Percentiles rank a stretch among this genome's conserved stretches.
Evolutionary conservation across 768 basidiomycete genomes (phyloP).

Genomic region (Panaeolus papilionaceus): DNA sequence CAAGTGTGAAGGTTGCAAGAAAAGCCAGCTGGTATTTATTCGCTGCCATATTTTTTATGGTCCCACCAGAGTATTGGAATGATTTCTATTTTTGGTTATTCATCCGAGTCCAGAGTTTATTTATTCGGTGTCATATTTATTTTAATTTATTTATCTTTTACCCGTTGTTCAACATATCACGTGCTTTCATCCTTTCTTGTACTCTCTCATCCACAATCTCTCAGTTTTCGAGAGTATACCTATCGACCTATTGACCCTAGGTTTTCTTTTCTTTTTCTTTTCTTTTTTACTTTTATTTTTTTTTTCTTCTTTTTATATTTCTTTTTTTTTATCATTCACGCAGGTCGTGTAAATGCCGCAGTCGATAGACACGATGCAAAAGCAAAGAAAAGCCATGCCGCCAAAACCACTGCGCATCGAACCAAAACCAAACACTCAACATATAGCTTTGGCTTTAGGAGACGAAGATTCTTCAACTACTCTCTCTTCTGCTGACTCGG

Average conservation of each 20-base stretch:
- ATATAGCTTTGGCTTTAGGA: constrained; percentile 54
- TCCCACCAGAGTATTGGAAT: background rate
- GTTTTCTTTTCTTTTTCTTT: constrained; percentile 13
- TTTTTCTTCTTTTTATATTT: constrained; percentile 31
- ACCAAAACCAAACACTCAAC: constrained; percentile 53
- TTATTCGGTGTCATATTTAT: background rate
- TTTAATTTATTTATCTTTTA: constrained; percentile 16
- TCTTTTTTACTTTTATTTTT: constrained; percentile 29
- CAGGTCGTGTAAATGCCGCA: constrained; percentile 45
- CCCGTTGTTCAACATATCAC: constrained; percentile 19
- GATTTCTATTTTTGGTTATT: constrained; percentile 5
- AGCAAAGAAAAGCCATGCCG: constrained; percentile 54
- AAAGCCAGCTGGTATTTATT: constrained; percentile 64
- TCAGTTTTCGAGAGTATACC: background rate
- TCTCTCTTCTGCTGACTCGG: constrained; percentile 60
- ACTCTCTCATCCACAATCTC: constrained; percentile 10
- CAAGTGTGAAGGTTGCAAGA: constrained; percentile 54
- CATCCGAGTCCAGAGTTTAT: constrained; percentile 16
- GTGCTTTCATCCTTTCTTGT: constrained; percentile 17
- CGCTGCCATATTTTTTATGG: constrained; percentile 51
- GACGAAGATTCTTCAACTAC: constrained; percentile 53
- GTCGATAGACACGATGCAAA: constrained; percentile 29
- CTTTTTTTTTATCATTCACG: constrained; percentile 41
- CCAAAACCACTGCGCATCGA: constrained; percentile 65
- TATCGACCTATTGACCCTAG: background rate